Evolutionary conservation across 352 stramenopile genomes (phyloP).

Genomic region (Globisporangium emineosum): DNA sequence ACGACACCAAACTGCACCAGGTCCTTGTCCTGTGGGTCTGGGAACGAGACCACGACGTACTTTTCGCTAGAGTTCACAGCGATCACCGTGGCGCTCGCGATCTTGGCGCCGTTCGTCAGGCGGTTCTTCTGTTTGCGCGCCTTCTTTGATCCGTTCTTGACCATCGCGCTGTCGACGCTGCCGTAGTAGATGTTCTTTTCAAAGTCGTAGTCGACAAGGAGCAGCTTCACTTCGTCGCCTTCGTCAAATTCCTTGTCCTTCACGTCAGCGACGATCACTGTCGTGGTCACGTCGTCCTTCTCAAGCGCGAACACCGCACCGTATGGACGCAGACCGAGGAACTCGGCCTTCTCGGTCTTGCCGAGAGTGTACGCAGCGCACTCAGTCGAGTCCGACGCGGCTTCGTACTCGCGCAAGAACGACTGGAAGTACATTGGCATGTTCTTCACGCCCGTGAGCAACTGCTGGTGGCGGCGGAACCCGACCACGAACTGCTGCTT

Average conservation of each 20-base stretch:
- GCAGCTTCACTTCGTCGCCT: constrained; percentile 64
- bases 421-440: constrained; percentile 53
- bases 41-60: constrained; percentile 70
- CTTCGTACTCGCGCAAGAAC: constrained; percentile 41
- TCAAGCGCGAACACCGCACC: constrained; percentile 81
- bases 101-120: constrained; percentile 37
- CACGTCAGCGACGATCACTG: constrained; percentile 60
- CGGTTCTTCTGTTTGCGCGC: constrained; percentile 60
- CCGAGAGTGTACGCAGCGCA: constrained; percentile 41
- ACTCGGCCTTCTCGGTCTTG: constrained; percentile 79
- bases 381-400: constrained; percentile 6
- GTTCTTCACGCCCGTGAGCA: constrained; percentile 33
- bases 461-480: constrained; percentile 45
- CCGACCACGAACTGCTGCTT: constrained; percentile 83
- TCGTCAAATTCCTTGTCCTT: constrained; percentile 45
- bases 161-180: constrained; percentile 37
- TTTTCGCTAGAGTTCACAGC: constrained; percentile 46
- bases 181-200: constrained; percentile 84
- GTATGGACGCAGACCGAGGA: constrained; percentile 81
- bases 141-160: constrained; percentile 65
- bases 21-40: constrained; percentile 29
- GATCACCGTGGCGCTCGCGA: constrained; percentile 46
- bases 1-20: constrained; percentile 52
- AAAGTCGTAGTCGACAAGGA: constrained; percentile 84
- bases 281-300: constrained; percentile 56